Conservation (phyloP, 257 asterid genomes). For the Solanum appendiculatum region DNA sequence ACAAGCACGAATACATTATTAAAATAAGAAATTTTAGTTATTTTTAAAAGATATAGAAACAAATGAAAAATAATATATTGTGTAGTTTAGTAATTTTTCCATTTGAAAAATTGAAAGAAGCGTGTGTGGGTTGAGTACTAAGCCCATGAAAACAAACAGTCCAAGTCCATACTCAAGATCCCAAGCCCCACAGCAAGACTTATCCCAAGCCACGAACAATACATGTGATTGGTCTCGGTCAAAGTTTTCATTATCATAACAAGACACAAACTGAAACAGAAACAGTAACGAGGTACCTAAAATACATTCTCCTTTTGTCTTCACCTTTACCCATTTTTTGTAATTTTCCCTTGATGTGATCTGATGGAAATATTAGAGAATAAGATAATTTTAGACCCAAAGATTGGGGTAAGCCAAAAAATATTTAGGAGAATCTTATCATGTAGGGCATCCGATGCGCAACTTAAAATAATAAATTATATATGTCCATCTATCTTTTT, state of each 20-base stretch:
- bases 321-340: background rate
- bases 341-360: background rate
- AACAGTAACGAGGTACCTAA: background rate
- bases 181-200: background rate
- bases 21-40: too few relatives aligned
- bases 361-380: background rate
- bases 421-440: background rate
- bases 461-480: background rate
- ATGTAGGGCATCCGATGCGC: background rate
- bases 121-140: background rate
- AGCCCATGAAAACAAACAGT: background rate
- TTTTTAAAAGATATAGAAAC: too few relatives aligned
- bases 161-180: background rate
- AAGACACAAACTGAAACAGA: background rate
- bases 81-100: too few relatives aligned
- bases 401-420: background rate
- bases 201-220: background rate
- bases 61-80: too few relatives aligned
- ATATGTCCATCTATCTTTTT: background rate
- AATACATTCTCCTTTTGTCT: background rate
- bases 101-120: background rate
- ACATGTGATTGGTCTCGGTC: background rate
- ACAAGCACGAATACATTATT: too few relatives aligned
- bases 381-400: background rate
- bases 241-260: background rate